Evolutionary conservation across 306 rosid genomes (phyloP).

Genomic region (Lathyrus sativus): DNA sequence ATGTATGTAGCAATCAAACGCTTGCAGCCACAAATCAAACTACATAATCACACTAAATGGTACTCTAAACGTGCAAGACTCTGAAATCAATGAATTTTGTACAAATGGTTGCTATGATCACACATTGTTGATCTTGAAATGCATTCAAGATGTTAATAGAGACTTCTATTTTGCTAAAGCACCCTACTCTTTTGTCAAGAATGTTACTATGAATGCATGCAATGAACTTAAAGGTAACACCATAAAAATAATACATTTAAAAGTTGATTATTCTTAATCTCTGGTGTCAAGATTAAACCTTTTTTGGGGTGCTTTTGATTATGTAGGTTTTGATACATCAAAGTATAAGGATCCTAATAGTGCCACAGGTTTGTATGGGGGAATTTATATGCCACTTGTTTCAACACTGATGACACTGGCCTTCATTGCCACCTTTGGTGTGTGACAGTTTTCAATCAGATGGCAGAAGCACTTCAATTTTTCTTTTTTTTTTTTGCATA

Average conservation of each 20-base stretch:
- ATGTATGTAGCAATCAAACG: slow-evolving; percentile 5
- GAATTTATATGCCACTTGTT: slow-evolving; percentile 39
- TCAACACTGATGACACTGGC: slow-evolving; percentile 40
- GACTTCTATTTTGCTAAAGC: slow-evolving; percentile 44
- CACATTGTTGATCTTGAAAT: slow-evolving; percentile 35
- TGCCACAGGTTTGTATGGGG: slow-evolving; percentile 41
- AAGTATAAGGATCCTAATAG: slow-evolving; percentile 9
- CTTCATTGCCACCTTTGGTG: slow-evolving; percentile 45
- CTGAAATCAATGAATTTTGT: slow-evolving; percentile 40
- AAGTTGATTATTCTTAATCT: neutral
- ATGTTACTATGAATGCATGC: slow-evolving; percentile 35
- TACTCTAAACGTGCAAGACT: slow-evolving; percentile 13
- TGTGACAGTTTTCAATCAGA: slow-evolving; percentile 34
- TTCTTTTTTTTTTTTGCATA: neutral
- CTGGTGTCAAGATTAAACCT: neutral
- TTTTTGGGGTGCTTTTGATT: slow-evolving; percentile 1
- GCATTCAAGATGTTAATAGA: slow-evolving; percentile 44
- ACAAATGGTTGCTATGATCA: slow-evolving; percentile 36
- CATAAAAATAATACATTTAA: too few species aligned
- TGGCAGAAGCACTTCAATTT: neutral
- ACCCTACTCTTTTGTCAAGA: neutral
- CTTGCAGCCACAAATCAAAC: neutral
- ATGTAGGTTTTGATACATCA: slow-evolving; percentile 40
- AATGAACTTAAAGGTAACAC: neutral
- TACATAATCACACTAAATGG: slow-evolving; percentile 32